A percentile compares a stretch with the other conserved stretches of the same genome.
Evolutionary conservation across 2,329 filamentous ascomycete genomes (phyloP).

Genomic region (Corinectria fuckeliana): DNA sequence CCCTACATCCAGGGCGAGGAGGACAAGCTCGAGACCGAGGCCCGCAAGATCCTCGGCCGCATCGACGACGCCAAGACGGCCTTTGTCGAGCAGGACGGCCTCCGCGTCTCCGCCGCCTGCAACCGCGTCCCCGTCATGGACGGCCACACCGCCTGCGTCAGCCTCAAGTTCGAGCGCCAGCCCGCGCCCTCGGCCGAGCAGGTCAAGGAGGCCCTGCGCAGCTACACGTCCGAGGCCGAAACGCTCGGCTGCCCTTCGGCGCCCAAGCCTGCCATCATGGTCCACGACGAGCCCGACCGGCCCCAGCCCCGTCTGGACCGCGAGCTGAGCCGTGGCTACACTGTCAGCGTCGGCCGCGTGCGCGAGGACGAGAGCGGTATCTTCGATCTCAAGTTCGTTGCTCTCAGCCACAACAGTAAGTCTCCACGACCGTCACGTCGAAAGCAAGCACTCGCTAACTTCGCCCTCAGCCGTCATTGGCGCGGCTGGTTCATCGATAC

Average conservation of each 20-base stretch:
- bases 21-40: slow-evolving; percentile 94
- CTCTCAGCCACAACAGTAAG: slow-evolving; percentile 80
- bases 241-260: slow-evolving; percentile 86
- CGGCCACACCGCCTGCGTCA: slow-evolving; percentile 94
- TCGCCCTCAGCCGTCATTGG: slow-evolving; percentile 77
- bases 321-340: slow-evolving; percentile 84
- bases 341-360: slow-evolving; percentile 87
- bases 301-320: slow-evolving; percentile 92
- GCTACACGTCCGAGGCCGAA: slow-evolving; percentile 84
- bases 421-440: slow-evolving; percentile 17
- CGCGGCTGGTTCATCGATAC: slow-evolving; percentile 92
- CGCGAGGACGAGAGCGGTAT: slow-evolving; percentile 86
- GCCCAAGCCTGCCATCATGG: slow-evolving; percentile 79
- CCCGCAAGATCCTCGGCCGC: slow-evolving; percentile 87
- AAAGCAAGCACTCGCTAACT: slow-evolving; percentile 9
- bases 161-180: slow-evolving; percentile 78
- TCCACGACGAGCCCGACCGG: slow-evolving; percentile 88
- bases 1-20: slow-evolving; percentile 94
- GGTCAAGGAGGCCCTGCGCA: slow-evolving; percentile 79
- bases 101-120: slow-evolving; percentile 85
- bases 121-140: slow-evolving; percentile 95
- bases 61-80: slow-evolving; percentile 75
- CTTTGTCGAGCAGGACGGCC: slow-evolving; percentile 75
- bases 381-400: slow-evolving; percentile 95
- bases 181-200: slow-evolving; percentile 77